A percentile compares a stretch with the other conserved stretches of the same genome.
phyloP scores from a whole-genome alignment of 306 rosid genomes.

The Rosa lucieae region DNA sequence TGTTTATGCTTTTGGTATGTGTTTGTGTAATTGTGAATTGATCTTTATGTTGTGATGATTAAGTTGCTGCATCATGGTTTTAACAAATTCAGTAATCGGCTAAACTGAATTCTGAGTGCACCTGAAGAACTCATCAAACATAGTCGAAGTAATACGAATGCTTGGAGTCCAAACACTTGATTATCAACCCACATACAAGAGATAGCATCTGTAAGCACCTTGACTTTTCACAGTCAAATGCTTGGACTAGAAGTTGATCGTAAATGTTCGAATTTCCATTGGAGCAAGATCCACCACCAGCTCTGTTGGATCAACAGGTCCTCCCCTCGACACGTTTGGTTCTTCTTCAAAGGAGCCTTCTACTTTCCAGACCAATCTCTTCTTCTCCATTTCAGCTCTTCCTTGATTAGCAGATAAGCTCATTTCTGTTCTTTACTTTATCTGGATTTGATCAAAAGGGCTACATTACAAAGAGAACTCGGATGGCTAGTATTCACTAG shows the following conservation, averaged over 20 bases:
- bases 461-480: background rate
- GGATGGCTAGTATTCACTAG: background rate
- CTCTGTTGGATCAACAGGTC: constrained; percentile 59
- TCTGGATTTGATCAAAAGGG: constrained; percentile 36
- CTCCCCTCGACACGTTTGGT: constrained; percentile 45
- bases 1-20: too few relatives aligned
- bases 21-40: too few relatives aligned
- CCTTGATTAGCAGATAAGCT: constrained; percentile 79
- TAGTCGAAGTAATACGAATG: background rate
- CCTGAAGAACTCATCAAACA: background rate
- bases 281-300: constrained; percentile 61
- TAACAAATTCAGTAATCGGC: background rate
- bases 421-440: constrained; percentile 48
- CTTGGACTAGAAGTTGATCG: constrained; percentile 29
- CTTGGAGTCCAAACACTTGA: background rate
- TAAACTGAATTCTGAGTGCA: background rate
- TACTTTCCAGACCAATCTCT: constrained; percentile 66
- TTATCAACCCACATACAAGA: background rate
- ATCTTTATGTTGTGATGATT: too few relatives aligned
- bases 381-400: constrained; percentile 73
- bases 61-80: too few relatives aligned
- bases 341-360: constrained; percentile 42
- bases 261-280: constrained; percentile 65
- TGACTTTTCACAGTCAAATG: background rate
- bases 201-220: background rate